A percentile compares a stretch with the other conserved stretches of the same genome.
phyloP scores from a whole-genome alignment of 208 protist species.

The Crithidia thermophila region DNA sequence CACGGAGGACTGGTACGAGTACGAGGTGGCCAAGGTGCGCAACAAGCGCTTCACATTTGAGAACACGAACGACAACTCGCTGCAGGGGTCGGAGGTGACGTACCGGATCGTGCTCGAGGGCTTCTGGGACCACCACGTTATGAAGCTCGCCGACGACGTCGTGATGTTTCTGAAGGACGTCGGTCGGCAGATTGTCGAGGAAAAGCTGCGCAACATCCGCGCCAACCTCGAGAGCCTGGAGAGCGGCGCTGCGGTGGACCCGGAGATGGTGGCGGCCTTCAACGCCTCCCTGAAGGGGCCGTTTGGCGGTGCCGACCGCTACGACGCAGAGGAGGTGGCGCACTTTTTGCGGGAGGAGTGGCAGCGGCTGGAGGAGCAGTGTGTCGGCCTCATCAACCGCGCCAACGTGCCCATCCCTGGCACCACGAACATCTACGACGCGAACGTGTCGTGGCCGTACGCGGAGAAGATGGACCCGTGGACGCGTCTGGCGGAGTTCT shows the following conservation, averaged over 20 bases:
- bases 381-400: slow-evolving; percentile 74
- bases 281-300: slow-evolving; percentile 54
- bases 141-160: slow-evolving; percentile 88
- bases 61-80: slow-evolving; percentile 59
- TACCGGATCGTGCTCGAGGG: slow-evolving; percentile 87
- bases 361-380: slow-evolving; percentile 80
- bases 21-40: slow-evolving; percentile 87
- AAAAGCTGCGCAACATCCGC: slow-evolving; percentile 74
- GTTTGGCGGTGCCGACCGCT: slow-evolving; percentile 69
- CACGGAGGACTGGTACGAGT: slow-evolving; percentile 93
- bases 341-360: slow-evolving; percentile 82
- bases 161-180: slow-evolving; percentile 88
- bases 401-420: slow-evolving; percentile 83
- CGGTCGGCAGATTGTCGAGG: slow-evolving; percentile 68
- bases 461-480: slow-evolving; percentile 88
- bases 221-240: slow-evolving; percentile 45
- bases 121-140: slow-evolving; percentile 90
- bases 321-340: slow-evolving; percentile 78
- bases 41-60: slow-evolving; percentile 87
- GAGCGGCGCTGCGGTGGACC: slow-evolving; percentile 49
- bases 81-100: slow-evolving; percentile 76
- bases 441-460: slow-evolving; percentile 83
- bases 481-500: slow-evolving; percentile 88
- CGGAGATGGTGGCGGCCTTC: slow-evolving; percentile 65
- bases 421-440: slow-evolving; percentile 79